Percentiles rank a stretch among this genome's conserved stretches.
phyloP scores from a whole-genome alignment of 1,284 basidiomycete species.

The Microbotryum silenes-acaulis region DNA sequence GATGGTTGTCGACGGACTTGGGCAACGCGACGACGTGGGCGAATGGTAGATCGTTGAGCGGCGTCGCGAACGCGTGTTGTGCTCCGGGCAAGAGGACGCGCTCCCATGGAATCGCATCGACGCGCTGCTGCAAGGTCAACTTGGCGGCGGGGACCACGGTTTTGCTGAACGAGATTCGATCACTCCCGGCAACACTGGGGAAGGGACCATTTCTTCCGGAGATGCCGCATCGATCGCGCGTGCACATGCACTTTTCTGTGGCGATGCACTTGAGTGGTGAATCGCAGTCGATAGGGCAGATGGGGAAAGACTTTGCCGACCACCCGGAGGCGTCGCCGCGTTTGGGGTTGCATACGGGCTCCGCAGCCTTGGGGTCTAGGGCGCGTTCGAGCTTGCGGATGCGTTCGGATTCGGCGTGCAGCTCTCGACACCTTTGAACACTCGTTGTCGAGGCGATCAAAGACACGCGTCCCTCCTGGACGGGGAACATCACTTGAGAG shows the following conservation, averaged over 20 bases:
- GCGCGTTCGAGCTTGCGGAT: conserved; percentile 20
- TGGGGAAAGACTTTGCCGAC: conserved; percentile 26
- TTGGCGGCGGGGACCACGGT: not conserved
- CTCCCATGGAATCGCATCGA: conserved; percentile 29
- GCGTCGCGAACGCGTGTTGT: conserved; percentile 23
- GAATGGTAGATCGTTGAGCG: conserved; percentile 24
- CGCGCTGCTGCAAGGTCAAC: conserved; percentile 16
- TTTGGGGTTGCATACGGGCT: conserved; percentile 12
- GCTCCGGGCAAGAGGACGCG: conserved; percentile 31
- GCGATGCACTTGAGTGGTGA: conserved; percentile 34
- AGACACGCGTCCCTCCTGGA: conserved; percentile 30
- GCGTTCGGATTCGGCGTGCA: conserved; percentile 30
- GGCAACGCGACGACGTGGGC: conserved; percentile 28
- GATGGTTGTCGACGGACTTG: conserved; percentile 31
- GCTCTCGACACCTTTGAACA: conserved; percentile 24
- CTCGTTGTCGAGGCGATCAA: conserved; percentile 32
- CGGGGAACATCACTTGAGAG: conserved; percentile 33
- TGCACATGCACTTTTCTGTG: conserved; percentile 34
- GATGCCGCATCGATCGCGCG: conserved; percentile 33
- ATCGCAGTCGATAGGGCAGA: conserved; percentile 32
- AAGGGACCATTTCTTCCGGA: conserved; percentile 11
- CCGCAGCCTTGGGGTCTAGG: not conserved
- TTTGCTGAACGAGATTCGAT: conserved; percentile 19
- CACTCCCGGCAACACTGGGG: conserved; percentile 21
- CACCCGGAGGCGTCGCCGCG: conserved; percentile 26